Percentiles rank a stretch among this genome's conserved stretches.
phyloP scores from a whole-genome alignment of 768 basidiomycete genomes.

The Rhodocollybia butyracea region DNA sequence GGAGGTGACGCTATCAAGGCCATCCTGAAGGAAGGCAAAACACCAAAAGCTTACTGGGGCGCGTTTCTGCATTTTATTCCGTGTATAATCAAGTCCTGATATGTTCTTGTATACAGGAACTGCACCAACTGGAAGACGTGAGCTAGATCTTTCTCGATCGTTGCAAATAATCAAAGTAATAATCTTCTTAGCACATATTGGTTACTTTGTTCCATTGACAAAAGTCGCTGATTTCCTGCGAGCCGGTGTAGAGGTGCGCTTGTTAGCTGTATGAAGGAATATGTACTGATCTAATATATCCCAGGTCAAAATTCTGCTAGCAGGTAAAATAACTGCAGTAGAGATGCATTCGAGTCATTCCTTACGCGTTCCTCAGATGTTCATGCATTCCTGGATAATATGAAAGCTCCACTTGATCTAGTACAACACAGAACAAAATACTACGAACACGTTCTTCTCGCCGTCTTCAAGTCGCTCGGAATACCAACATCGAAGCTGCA shows the following conservation, averaged over 20 bases:
- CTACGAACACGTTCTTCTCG: conserved; percentile 78
- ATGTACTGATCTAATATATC: conserved; percentile 14
- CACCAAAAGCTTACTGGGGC: conserved; percentile 93
- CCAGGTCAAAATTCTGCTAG: conserved; percentile 76
- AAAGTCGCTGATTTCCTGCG: conserved; percentile 96
- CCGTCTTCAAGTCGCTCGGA: conserved; percentile 85
- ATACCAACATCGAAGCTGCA: conserved; percentile 83
- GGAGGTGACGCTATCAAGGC: conserved; percentile 81
- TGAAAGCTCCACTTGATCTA: conserved; percentile 93
- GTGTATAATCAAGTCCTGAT: conserved; percentile 8
- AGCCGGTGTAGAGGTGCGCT: conserved; percentile 80
- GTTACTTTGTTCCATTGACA: conserved; percentile 91
- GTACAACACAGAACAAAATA: conserved; percentile 86
- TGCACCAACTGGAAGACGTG: conserved; percentile 92
- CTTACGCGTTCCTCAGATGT: conserved; percentile 55
- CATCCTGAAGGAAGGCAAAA: conserved; percentile 71
- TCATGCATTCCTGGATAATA: conserved; percentile 96
- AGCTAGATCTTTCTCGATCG: conserved; percentile 26
- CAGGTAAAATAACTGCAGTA: conserved; percentile 44
- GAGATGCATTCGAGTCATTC: neutral
- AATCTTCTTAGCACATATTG: conserved; percentile 76
- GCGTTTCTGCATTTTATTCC: conserved; percentile 24
- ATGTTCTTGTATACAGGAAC: conserved; percentile 53
- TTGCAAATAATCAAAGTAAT: neutral
- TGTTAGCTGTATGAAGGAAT: neutral